Conservation (phyloP, 2,329 filamentous ascomycete species). For the Metarhizium robertsii region DNA sequence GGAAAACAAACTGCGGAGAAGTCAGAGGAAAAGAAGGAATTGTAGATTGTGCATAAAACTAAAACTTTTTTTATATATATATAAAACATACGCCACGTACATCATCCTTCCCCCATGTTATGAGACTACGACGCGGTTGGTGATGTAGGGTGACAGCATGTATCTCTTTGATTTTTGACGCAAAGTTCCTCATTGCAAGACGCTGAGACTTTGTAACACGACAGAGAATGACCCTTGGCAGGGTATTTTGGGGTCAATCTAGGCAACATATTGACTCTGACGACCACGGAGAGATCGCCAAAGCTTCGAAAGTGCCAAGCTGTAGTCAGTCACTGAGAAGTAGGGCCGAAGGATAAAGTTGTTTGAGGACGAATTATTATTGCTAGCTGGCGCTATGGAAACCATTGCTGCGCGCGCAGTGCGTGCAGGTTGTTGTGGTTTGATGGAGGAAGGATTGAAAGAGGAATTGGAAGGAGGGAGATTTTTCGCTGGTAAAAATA, state of each 20-base stretch:
- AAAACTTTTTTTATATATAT: no score
- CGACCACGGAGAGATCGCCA: slow-evolving; percentile 61
- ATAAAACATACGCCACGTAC: no score
- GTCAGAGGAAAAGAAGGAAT: slow-evolving; percentile 9
- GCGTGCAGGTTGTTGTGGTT: neutral
- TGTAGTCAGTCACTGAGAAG: slow-evolving; percentile 10
- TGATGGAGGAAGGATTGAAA: neutral
- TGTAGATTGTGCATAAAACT: slow-evolving; percentile 3
- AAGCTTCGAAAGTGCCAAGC: slow-evolving; percentile 87
- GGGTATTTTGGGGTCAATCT: slow-evolving; percentile 67
- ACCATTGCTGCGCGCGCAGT: neutral
- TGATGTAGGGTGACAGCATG: slow-evolving; percentile 22
- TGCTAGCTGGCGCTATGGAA: neutral
- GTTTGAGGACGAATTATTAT: slow-evolving; percentile 6
- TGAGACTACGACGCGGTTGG: neutral
- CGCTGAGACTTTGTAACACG: slow-evolving; percentile 83
- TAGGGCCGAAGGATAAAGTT: slow-evolving; percentile 2
- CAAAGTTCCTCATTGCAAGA: slow-evolving; percentile 67
- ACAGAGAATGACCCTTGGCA: slow-evolving; percentile 86
- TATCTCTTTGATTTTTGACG: slow-evolving; percentile 79
- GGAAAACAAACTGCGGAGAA: slow-evolving; percentile 5
- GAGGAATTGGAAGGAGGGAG: neutral
- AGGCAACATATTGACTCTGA: slow-evolving; percentile 83
- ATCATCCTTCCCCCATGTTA: neutral
- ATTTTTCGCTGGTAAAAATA: neutral